A percentile compares a stretch with the other conserved stretches of the same genome.
These are phyloP conservation scores for Trichoderma aggressivum DNA, from an alignment of 2,329 filamentous ascomycete species.

Conservation along the genomic window DNA sequence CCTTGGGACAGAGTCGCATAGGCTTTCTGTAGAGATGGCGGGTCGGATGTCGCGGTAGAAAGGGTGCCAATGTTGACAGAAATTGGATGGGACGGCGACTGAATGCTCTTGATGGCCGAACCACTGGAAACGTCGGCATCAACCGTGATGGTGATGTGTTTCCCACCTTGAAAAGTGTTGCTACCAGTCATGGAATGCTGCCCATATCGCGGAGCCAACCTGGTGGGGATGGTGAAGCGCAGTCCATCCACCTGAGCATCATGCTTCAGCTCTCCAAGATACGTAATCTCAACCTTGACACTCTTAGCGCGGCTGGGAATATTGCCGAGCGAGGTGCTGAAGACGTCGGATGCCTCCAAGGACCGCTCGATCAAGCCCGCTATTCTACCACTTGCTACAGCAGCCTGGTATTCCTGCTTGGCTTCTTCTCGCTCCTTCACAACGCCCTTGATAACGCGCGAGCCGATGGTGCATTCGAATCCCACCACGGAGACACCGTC, in stretches of 20 bases:
- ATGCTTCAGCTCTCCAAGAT: constrained; percentile 69
- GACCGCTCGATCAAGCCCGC: constrained; percentile 65
- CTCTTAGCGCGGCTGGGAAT: constrained; percentile 54
- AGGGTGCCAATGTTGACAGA: constrained; percentile 61
- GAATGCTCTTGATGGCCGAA: constrained; percentile 57
- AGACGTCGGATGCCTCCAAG: constrained; percentile 59
- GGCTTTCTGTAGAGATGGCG: constrained; percentile 55
- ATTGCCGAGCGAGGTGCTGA: constrained; percentile 65
- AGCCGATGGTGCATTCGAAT: constrained; percentile 62
- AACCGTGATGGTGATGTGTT: constrained; percentile 30
- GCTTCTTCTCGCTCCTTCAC: constrained; percentile 66
- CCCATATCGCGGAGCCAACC: constrained; percentile 66
- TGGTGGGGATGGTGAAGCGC: constrained; percentile 65
- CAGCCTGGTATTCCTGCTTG: constrained; percentile 55
- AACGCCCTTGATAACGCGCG: constrained; percentile 57
- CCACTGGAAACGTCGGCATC: constrained; percentile 48
- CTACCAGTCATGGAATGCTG: background rate
- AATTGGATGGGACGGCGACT: constrained; percentile 66
- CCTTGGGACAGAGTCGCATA: constrained; percentile 58
- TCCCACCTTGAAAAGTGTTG: background rate
- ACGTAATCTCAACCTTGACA: constrained; percentile 60
- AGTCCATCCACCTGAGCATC: constrained; percentile 65
- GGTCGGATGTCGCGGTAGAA: constrained; percentile 36
- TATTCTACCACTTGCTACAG: constrained; percentile 55
- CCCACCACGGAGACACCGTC: constrained; percentile 67